Evolutionary conservation across 1,139 yeast genomes (phyloP).

Genomic region (Candida pseudoviswanathii): DNA sequence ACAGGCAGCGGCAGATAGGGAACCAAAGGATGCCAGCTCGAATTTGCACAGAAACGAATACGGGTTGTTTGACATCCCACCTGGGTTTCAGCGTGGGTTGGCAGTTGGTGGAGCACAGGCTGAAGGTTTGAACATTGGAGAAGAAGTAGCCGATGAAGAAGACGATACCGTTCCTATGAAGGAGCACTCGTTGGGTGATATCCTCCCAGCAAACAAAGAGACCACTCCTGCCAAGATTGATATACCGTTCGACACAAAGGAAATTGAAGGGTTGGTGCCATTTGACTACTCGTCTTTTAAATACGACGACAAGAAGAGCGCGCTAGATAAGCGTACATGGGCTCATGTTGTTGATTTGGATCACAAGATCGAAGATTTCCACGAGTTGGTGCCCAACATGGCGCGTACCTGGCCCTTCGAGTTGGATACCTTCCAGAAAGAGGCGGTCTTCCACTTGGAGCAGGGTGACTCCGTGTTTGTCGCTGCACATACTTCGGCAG

Average conservation of each 20-base stretch:
- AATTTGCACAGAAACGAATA: conserved; percentile 65
- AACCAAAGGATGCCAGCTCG: conserved; percentile 34
- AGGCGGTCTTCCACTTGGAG: conserved; percentile 93
- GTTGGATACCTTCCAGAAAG: conserved; percentile 93
- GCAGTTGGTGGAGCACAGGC: conserved; percentile 18
- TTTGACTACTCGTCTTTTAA: conserved; percentile 45
- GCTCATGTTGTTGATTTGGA: conserved; percentile 93
- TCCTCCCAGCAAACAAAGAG: neutral
- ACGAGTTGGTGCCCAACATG: conserved; percentile 86
- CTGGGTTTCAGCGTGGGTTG: conserved; percentile 79
- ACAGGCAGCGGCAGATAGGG: conserved; percentile 24
- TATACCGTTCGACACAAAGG: conserved; percentile 38
- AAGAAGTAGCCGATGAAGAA: conserved; percentile 23
- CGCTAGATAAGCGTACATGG: conserved; percentile 65
- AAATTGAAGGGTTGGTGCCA: conserved; percentile 80
- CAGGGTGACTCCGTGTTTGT: conserved; percentile 97
- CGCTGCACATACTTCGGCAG: conserved; percentile 97
- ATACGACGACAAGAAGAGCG: conserved; percentile 27
- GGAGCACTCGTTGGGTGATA: conserved; percentile 4
- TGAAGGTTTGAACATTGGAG: conserved; percentile 16
- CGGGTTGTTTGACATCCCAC: conserved; percentile 83
- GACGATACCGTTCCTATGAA: conserved; percentile 20
- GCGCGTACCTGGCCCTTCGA: conserved; percentile 94
- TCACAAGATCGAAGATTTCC: conserved; percentile 80
- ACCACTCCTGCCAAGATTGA: conserved; percentile 6